Conservation (phyloP, 2,329 filamentous ascomycete genomes). For the Venturia aucupariae region DNA sequence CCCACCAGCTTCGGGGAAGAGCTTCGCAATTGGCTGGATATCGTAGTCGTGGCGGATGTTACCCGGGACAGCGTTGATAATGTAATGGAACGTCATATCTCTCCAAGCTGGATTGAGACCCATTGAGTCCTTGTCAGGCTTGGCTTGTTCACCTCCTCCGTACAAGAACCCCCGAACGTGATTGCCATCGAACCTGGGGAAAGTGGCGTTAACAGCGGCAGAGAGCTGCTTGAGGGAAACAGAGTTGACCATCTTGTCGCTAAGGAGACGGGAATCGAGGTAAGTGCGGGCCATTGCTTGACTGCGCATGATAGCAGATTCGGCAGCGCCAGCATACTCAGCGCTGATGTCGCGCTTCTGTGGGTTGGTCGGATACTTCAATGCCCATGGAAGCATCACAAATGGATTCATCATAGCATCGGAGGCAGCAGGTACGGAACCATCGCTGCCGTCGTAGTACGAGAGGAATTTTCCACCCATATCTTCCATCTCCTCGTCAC, state of each 20-base stretch:
- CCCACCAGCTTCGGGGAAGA: constrained; percentile 11
- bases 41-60: constrained; percentile 14
- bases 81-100: constrained; percentile 10
- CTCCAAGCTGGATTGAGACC: constrained; percentile 12
- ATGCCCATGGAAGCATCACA: constrained; percentile 10
- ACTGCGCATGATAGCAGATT: neutral
- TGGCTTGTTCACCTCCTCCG: constrained; percentile 12
- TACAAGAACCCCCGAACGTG: constrained; percentile 15
- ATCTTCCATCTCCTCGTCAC: constrained; percentile 14
- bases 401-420: constrained; percentile 15
- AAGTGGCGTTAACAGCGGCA: constrained; percentile 3
- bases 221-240: constrained; percentile 5
- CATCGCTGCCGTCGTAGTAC: constrained; percentile 13
- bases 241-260: constrained; percentile 11
- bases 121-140: constrained; percentile 5
- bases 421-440: constrained; percentile 2
- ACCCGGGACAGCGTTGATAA: constrained; percentile 14
- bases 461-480: constrained; percentile 11
- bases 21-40: constrained; percentile 9
- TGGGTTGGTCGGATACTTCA: neutral
- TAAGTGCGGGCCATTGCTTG: constrained; percentile 14
- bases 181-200: constrained; percentile 9
- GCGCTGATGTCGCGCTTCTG: constrained; percentile 9
- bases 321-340: neutral
- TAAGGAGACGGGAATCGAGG: constrained; percentile 15